Base-by-base conservation (phyloP, 331 rosid species). In the Acacia pycnantha region DNA sequence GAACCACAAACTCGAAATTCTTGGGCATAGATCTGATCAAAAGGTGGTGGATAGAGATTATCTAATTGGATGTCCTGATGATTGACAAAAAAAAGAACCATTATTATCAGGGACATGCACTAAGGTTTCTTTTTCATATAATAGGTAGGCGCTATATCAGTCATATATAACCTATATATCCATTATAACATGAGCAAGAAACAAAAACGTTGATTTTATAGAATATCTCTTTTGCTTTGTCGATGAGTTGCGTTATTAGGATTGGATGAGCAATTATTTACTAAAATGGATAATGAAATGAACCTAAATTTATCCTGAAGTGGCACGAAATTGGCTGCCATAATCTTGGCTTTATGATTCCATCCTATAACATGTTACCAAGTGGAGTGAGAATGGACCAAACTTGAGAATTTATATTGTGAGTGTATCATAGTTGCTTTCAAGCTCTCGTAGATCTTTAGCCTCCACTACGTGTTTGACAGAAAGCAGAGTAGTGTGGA, bases 271-370 rank as follows among this genome's bases (percentile, higher is more conserved):
- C 22, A 46, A 46, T 15, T 14, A 40, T 19, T 46, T 8, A 13
- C 12, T 13, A 44, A 22, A 71, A 46, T 7, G 59, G 61, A 72
- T 46, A 72, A 27, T 47, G 76, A 72, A 72, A 72, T 46, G 18
- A 26, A 47, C 76, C 76, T 47, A 72, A 72, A 15, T 72, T 26
- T 26, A 72, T 72, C 76, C 59, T 46, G 14, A 70, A 70, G n/a
- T 46, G 29, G 8, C 2, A 22, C 22, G 41, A 72, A 72, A 48
- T 54, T 72, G 62, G 54, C n/a, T 27, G 77, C 16, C 62, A 15
- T 47, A 48, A 27, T 47, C 62, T 72, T 3, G 12, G 18, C 15
- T 70, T 70, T n/a, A 43, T 70, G 35, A 24, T 22, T 70, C 54
- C 77, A 27, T 27, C 76, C 14, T 24, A 14, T 24, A 1, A 44